Conservation (phyloP, 176 grass and related monocot genomes). For the Triticum turgidum region DNA sequence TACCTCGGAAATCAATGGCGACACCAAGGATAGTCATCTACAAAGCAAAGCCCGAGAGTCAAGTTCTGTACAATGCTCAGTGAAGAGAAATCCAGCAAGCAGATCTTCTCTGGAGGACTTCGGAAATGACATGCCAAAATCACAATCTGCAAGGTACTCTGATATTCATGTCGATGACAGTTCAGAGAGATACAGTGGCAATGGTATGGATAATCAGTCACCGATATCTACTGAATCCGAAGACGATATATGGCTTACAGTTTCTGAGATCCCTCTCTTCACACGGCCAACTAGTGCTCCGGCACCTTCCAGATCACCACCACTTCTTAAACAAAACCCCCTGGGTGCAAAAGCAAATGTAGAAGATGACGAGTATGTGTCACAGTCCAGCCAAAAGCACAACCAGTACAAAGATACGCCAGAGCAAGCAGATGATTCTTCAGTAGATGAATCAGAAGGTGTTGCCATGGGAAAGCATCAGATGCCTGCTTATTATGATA, state of each 20-base stretch:
- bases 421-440: constrained; percentile 50
- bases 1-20: constrained; percentile 50
- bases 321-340: constrained; percentile 53
- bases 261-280: constrained; percentile 95
- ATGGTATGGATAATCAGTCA: constrained; percentile 49
- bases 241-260: constrained; percentile 92
- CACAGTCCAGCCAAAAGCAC: constrained; percentile 44
- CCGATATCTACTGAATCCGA: constrained; percentile 59
- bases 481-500: constrained; percentile 49
- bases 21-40: constrained; percentile 41
- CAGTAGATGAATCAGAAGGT: constrained; percentile 67
- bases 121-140: constrained; percentile 38
- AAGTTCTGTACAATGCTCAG: constrained; percentile 44
- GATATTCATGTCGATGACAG: constrained; percentile 40
- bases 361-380: constrained; percentile 32
- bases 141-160: constrained; percentile 56
- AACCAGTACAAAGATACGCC: constrained; percentile 52
- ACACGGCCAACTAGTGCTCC: constrained; percentile 81
- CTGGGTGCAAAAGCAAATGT: constrained; percentile 38
- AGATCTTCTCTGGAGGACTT: constrained; percentile 55
- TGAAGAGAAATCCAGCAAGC: constrained; percentile 42
- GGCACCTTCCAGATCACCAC: constrained; percentile 78
- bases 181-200: constrained; percentile 38
- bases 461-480: constrained; percentile 59
- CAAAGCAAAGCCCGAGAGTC: constrained; percentile 39